A percentile compares a stretch with the other conserved stretches of the same genome.
phyloP scores from a whole-genome alignment of 106 monocot species.

The Dendrobium catenatum region DNA sequence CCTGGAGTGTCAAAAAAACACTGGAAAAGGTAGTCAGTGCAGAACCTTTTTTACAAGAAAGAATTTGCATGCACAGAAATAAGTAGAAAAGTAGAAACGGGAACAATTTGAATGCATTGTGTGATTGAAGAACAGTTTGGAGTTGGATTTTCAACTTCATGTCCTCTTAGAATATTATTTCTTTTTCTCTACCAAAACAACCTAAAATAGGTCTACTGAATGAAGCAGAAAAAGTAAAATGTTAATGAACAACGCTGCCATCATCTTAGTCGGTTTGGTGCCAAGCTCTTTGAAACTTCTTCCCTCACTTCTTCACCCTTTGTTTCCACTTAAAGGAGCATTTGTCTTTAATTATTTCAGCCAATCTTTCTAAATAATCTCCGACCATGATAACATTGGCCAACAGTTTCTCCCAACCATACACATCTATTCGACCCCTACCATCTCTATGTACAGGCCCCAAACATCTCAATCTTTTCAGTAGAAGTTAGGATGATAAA shows the following conservation, averaged over 20 bases:
- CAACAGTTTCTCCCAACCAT: neutral
- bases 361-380: neutral
- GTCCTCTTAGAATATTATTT: neutral
- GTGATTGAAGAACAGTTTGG: neutral
- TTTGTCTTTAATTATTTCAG: neutral
- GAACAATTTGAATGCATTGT: neutral
- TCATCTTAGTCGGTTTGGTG: neutral
- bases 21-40: constrained; percentile 36
- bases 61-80: neutral
- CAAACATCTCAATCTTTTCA: too few relatives aligned
- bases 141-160: neutral
- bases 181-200: neutral
- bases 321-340: neutral
- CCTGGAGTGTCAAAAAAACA: constrained; percentile 99
- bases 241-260: neutral
- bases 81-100: neutral
- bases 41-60: constrained; percentile 1
- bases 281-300: neutral
- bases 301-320: neutral
- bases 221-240: neutral
- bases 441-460: too few relatives aligned
- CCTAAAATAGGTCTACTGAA: neutral
- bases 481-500: too few relatives aligned
- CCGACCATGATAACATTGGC: neutral
- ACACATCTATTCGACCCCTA: neutral